Conservation (phyloP, 495 filamentous ascomycete species). For the Annulohypoxylon stygium region DNA sequence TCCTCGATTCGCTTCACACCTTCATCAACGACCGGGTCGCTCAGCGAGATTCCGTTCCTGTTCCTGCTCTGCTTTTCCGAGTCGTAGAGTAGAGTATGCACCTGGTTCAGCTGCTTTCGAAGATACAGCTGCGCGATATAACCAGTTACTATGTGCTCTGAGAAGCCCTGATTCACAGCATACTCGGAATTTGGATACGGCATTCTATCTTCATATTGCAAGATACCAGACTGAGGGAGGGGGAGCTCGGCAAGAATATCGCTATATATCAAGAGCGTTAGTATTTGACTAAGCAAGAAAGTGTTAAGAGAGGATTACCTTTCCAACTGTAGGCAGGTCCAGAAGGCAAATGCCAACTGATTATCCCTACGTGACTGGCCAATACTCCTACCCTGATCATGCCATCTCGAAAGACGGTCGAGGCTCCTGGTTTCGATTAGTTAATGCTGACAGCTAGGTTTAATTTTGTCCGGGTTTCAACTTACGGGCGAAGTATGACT, state of each 20-base stretch:
- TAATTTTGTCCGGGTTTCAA: constrained; percentile 13
- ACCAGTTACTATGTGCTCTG: constrained; percentile 74
- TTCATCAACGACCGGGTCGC: constrained; percentile 45
- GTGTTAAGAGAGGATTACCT: constrained; percentile 66
- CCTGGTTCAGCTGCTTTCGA: constrained; percentile 84
- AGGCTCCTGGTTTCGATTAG: constrained; percentile 53
- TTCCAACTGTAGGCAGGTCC: constrained; percentile 95
- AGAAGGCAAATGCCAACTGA: constrained; percentile 82
- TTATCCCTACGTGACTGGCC: constrained; percentile 62
- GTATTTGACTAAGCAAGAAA: not conserved
- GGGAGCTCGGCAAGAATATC: constrained; percentile 93
- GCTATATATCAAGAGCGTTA: constrained; percentile 59
- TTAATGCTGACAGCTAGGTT: not conserved
- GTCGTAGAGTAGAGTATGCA: constrained; percentile 85
- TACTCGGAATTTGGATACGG: constrained; percentile 68
- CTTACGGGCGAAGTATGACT: constrained; percentile 82
- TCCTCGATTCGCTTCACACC: constrained; percentile 50
- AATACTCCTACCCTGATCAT: constrained; percentile 46
- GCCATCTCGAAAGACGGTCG: constrained; percentile 57
- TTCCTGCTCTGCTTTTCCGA: constrained; percentile 57
- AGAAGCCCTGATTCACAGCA: constrained; percentile 58
- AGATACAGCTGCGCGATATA: constrained; percentile 90
- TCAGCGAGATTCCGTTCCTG: constrained; percentile 52
- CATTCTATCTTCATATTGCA: constrained; percentile 77
- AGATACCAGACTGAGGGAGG: constrained; percentile 82